These are phyloP conservation scores for Phragmites australis DNA, from an alignment of 176 grass and related monocot species.

Conservation along the genomic window DNA sequence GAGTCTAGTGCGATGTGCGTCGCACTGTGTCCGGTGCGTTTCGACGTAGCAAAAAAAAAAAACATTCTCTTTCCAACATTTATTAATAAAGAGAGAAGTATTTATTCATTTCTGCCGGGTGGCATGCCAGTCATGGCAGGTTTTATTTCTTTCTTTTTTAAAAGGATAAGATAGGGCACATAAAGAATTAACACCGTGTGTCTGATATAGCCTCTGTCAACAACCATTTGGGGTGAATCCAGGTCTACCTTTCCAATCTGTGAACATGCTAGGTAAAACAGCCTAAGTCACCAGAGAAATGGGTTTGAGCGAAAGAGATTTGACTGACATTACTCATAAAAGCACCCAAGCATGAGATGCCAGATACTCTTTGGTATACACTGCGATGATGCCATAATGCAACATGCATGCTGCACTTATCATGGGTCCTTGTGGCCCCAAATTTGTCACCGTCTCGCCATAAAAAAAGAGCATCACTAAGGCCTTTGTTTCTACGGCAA, in stretches of 20 bases:
- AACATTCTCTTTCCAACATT: not conserved
- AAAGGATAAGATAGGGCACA: not conserved
- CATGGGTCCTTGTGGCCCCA: constrained; percentile 1
- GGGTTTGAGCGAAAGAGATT: not conserved
- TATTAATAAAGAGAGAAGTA: not conserved
- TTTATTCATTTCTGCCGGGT: not conserved
- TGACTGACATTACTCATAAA: not conserved
- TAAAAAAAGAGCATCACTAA: not conserved
- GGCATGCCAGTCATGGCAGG: not conserved
- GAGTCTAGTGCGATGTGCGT: too few species aligned
- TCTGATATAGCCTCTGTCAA: not conserved
- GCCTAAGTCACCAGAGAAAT: not conserved
- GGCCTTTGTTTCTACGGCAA: too few species aligned
- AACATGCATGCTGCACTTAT: not conserved
- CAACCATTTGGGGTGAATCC: not conserved
- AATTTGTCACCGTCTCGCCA: constrained; percentile 14
- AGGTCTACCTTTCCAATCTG: not conserved
- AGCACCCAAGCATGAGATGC: not conserved
- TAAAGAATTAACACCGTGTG: not conserved
- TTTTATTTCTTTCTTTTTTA: not conserved
- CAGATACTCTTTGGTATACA: too few species aligned
- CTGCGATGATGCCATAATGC: too few species aligned
- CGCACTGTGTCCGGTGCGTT: too few species aligned
- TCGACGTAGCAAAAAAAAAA: too few species aligned
- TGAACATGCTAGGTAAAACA: not conserved